Conservation (phyloP, 75 land plant species). For the Pinus taeda region DNA sequence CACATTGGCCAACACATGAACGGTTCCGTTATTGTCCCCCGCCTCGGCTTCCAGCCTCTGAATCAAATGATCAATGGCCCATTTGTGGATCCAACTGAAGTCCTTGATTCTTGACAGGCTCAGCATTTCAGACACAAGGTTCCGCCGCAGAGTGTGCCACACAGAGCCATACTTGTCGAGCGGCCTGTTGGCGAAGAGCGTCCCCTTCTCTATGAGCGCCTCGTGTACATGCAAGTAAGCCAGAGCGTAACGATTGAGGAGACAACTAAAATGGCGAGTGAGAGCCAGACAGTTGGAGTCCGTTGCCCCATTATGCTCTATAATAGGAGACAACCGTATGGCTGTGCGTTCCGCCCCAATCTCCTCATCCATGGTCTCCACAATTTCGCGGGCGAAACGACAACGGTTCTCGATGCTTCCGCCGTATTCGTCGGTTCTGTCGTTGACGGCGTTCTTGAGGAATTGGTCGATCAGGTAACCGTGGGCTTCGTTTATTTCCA, state of each 20-base stretch:
- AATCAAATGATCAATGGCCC: no score
- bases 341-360: conserved; percentile 56
- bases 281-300: conserved; percentile 58
- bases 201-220: no score
- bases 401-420: conserved; percentile 65
- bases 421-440: conserved; percentile 72
- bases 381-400: conserved; percentile 45
- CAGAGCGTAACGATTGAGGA: conserved; percentile 42
- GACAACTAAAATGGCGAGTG: conserved; percentile 38
- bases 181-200: no score
- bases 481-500: conserved; percentile 83
- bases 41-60: no score
- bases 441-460: conserved; percentile 82
- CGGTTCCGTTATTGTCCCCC: no score
- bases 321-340: conserved; percentile 68
- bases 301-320: conserved; percentile 70
- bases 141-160: no score
- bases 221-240: conserved; percentile 74
- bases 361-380: conserved; percentile 43
- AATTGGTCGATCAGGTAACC: conserved; percentile 93
- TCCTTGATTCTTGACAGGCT: no score
- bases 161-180: no score
- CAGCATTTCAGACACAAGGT: no score
- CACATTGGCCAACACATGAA: no score
- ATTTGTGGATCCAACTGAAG: no score